Percentiles rank a stretch among this genome's conserved stretches.
Conservation (phyloP, 768 basidiomycete genomes). For the Galerina sulciceps region DNA sequence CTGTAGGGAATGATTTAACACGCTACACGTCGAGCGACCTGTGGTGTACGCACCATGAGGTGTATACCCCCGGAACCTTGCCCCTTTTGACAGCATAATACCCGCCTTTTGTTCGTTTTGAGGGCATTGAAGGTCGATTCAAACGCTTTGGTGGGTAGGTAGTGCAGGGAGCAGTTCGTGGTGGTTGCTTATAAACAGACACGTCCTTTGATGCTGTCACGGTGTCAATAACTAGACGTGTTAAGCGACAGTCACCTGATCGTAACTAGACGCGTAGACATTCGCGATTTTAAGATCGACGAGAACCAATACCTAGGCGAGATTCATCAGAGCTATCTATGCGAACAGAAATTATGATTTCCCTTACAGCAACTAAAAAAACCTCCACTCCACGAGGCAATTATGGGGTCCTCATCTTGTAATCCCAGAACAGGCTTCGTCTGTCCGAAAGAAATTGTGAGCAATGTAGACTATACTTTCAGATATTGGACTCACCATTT, state of each 20-base stretch:
- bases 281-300: no score
- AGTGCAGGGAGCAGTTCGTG: no score
- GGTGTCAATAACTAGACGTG: neutral
- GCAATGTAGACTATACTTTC: no score
- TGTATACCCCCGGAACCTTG: neutral
- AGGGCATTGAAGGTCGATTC: neutral
- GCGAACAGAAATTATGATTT: no score
- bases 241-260: neutral
- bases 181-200: neutral
- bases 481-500: no score
- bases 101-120: neutral
- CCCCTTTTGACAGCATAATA: neutral
- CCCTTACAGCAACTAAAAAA: no score
- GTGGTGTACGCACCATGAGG: neutral
- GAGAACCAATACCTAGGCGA: no score
- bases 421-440: no score
- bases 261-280: neutral
- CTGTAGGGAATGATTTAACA: neutral
- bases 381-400: no score
- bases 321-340: no score
- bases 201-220: neutral
- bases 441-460: no score
- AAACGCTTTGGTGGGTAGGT: neutral
- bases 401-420: no score
- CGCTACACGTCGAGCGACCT: neutral